Conservation (phyloP, 352 stramenopile genomes). For the Phytophthora megakarya region DNA sequence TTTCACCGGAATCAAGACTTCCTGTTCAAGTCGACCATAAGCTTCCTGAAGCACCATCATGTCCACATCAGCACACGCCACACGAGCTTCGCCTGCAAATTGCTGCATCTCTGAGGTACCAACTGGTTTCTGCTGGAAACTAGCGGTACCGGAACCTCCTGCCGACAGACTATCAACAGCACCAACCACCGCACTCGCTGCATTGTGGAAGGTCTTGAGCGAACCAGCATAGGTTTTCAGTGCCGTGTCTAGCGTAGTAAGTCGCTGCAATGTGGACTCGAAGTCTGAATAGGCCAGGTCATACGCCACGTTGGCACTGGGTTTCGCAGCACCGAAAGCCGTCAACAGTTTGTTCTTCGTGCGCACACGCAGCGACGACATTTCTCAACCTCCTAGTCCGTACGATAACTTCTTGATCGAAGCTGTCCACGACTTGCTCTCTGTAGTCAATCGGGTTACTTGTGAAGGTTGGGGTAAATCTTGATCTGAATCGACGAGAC, state of each 20-base stretch:
- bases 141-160: constrained; percentile 27
- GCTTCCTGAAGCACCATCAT: constrained; percentile 58
- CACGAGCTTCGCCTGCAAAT: constrained; percentile 63
- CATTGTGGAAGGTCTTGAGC: constrained; percentile 63
- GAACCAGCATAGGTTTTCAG: constrained; percentile 63
- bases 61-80: constrained; percentile 63
- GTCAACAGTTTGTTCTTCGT: constrained; percentile 82
- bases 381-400: constrained; percentile 23
- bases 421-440: not conserved
- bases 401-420: not conserved
- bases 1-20: constrained; percentile 57
- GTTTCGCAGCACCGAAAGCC: constrained; percentile 68
- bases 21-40: constrained; percentile 58
- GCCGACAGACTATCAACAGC: constrained; percentile 57
- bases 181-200: constrained; percentile 55
- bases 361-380: constrained; percentile 79
- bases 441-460: constrained; percentile 5
- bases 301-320: constrained; percentile 82
- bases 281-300: constrained; percentile 67
- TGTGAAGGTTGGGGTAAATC: constrained; percentile 7
- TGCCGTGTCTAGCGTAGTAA: constrained; percentile 54
- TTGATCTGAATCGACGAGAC: not conserved
- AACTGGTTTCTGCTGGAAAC: constrained; percentile 29
- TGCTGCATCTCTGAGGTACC: constrained; percentile 66
- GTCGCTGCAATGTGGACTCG: constrained; percentile 52